These are phyloP conservation scores for Magnaporthiopsis rhizophila DNA, from an alignment of 2,329 filamentous ascomycete species.

Conservation along the genomic window DNA sequence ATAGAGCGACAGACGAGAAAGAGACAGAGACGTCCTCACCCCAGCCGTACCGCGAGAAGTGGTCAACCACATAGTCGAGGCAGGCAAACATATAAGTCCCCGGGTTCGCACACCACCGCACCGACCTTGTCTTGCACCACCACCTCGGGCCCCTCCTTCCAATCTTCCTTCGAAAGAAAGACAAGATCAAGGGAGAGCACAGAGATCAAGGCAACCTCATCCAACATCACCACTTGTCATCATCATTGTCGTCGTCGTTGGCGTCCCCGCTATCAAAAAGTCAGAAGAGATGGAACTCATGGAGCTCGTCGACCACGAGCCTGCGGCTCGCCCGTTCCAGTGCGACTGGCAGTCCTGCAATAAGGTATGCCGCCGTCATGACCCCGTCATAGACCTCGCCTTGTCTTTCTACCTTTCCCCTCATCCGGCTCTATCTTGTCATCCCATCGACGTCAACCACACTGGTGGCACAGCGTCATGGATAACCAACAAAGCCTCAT, in stretches of 20 bases:
- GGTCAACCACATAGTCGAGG: background rate
- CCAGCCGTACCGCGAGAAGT: background rate
- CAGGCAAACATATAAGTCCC: constrained; percentile 4
- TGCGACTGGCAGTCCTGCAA: constrained; percentile 56
- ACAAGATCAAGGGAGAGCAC: background rate
- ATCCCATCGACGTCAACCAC: background rate
- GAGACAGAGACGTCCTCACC: background rate
- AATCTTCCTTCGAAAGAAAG: background rate
- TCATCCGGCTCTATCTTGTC: constrained; percentile 1
- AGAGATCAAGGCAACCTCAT: background rate
- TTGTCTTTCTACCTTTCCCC: background rate
- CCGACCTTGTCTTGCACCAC: constrained; percentile 5
- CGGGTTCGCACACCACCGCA: constrained; percentile 7
- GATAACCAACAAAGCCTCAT: too few species aligned
- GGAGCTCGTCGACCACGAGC: constrained; percentile 57
- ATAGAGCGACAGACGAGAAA: background rate
- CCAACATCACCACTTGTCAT: constrained; percentile 6
- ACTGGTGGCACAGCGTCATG: background rate
- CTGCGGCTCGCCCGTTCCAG: constrained; percentile 52
- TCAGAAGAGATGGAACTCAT: constrained; percentile 50
- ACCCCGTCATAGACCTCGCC: background rate
- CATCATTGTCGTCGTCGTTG: background rate
- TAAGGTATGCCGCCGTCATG: constrained; percentile 39
- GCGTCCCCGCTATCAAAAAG: background rate
- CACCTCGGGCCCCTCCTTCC: constrained; percentile 6